Evolutionary conservation across 148 eudicot genomes (phyloP).

Genomic region (Heliamphora exappendiculata): DNA sequence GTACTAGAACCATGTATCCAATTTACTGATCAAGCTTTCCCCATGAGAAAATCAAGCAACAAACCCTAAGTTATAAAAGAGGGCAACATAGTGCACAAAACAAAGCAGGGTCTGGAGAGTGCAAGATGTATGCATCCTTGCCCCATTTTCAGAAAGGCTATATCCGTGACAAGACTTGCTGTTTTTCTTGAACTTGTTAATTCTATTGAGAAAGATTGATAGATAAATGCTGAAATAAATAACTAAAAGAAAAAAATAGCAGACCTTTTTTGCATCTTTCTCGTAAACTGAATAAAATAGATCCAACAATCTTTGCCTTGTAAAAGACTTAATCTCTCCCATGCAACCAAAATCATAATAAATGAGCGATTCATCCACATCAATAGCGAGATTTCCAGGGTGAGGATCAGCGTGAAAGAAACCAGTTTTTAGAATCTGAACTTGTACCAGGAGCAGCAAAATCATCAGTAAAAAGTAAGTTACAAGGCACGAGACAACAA

Average conservation of each 20-base stretch:
- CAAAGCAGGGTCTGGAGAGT: too few species aligned
- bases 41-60: too few species aligned
- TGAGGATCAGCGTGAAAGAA: conserved; percentile 99
- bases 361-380: conserved; percentile 82
- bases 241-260: conserved; percentile 9
- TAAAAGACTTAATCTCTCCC: conserved; percentile 96
- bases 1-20: neutral
- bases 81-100: too few species aligned
- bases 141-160: too few species aligned
- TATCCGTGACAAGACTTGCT: too few species aligned
- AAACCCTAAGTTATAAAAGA: neutral
- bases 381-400: conserved; percentile 99
- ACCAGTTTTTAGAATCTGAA: conserved; percentile 90
- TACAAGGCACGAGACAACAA: too few species aligned
- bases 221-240: neutral
- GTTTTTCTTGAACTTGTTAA: neutral
- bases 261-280: conserved; percentile 95
- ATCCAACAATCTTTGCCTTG: conserved; percentile 71
- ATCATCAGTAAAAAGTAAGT: neutral
- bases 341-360: conserved; percentile 99
- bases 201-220: neutral
- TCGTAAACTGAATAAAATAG: conserved; percentile 89
- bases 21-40: too few species aligned
- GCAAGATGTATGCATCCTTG: neutral
- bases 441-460: neutral